Conservation (phyloP, 225 moss, liverwort and hornwort species). For the Straminergon stramineum region DNA sequence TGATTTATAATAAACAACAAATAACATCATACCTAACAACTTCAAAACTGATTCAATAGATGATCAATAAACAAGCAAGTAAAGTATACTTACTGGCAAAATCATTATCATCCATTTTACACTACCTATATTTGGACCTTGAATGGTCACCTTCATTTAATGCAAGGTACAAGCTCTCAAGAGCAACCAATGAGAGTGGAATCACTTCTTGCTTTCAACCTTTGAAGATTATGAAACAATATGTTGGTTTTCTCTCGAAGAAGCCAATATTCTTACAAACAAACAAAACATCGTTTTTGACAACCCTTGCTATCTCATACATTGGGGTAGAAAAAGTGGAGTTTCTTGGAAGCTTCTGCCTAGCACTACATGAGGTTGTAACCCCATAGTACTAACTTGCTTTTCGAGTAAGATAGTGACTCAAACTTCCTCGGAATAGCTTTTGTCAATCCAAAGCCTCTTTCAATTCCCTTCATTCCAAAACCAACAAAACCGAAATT, state of each 20-base stretch:
- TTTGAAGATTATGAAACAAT: not conserved
- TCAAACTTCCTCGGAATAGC: not conserved
- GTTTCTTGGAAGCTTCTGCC: not conserved
- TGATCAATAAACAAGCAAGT: not conserved
- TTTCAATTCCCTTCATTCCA: no score
- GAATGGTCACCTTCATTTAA: not conserved
- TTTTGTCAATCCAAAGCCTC: accelerated
- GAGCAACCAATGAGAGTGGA: not conserved
- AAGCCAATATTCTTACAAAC: not conserved
- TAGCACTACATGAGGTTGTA: accelerated
- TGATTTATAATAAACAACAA: not conserved
- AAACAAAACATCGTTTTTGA: not conserved
- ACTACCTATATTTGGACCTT: accelerated
- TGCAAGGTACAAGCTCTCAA: not conserved
- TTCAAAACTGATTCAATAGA: not conserved
- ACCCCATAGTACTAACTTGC: accelerated
- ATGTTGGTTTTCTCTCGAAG: not conserved
- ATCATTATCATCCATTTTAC: accelerated
- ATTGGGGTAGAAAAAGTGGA: accelerated
- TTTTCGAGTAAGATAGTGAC: accelerated
- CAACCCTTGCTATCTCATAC: not conserved
- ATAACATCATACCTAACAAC: not conserved
- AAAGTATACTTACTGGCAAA: no score
- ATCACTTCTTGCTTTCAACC: no score
- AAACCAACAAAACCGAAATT: not conserved